These are phyloP conservation scores for Fusarium clavum DNA, from an alignment of 2,329 filamentous ascomycete genomes.

Conservation along the genomic window DNA sequence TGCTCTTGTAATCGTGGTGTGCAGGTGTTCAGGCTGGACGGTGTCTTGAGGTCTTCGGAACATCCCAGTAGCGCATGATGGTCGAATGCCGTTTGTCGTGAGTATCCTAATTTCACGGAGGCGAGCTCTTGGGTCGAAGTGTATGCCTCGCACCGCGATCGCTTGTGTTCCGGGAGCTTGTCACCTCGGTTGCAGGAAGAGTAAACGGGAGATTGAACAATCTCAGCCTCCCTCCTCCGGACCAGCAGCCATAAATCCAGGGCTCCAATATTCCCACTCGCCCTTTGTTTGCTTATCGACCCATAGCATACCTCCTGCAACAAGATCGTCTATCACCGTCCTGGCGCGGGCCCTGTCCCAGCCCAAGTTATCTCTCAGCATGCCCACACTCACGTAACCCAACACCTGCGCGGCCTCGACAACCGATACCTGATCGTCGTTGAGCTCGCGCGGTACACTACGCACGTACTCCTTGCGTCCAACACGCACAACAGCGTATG, in stretches of 20 bases:
- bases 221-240: constrained; percentile 34
- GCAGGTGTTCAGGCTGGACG: not conserved
- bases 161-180: not conserved
- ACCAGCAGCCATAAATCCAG: constrained; percentile 71
- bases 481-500: constrained; percentile 86
- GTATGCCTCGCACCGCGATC: not conserved
- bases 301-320: constrained; percentile 93
- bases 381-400: constrained; percentile 89
- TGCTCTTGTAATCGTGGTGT: not conserved
- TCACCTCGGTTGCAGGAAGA: not conserved
- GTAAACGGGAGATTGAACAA: not conserved
- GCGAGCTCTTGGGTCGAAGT: not conserved
- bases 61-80: not conserved
- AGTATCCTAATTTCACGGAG: not conserved
- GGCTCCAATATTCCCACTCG: constrained; percentile 96
- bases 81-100: not conserved
- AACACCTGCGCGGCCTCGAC: constrained; percentile 91
- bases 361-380: constrained; percentile 85
- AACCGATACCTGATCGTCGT: constrained; percentile 91
- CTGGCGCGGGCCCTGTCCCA: constrained; percentile 89
- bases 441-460: constrained; percentile 93
- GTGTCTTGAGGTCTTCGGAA: not conserved
- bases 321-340: constrained; percentile 89
- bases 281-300: constrained; percentile 81
- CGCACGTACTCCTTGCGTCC: constrained; percentile 89